Base-by-base conservation (phyloP, 2,329 filamentous ascomycete species). In the Monilinia fructicola region DNA sequence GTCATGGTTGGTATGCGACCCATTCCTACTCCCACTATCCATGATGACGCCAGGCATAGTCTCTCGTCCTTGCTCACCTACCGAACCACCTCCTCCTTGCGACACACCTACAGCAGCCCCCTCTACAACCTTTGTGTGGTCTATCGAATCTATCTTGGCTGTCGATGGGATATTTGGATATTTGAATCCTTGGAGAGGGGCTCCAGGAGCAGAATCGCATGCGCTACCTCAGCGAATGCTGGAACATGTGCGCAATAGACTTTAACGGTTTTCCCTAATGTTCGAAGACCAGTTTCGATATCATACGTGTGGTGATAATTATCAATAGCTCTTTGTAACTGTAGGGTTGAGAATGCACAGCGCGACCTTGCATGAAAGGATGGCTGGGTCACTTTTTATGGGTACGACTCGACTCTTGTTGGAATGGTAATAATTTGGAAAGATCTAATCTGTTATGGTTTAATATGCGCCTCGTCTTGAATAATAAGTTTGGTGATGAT, bases 11-110 rank as follows among this genome's bases (percentile, higher is more conserved):
- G 81, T 82, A 75, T 81, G 83, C 74, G 79, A 78, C 71, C 82
- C 82, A 74, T 83, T 83, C 74, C 81, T 80, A 74, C 77, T 78
- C 77, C 82, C 82, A 78, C 82, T 81, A 71, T 85, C 83, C 83
- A 85, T 85, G 72, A 79, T 82, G 78, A 84, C 79, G 73, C 83
- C 82, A 70, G 83, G 82, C 83, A 85, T 85, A 74, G 69, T 77
- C 73, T 70, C 71, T 67, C 61, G 65, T 52, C 67, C 66, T 44
- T 66, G 56, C 58, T 68, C 67, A 54, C 69, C 71, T 69, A 70
- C 70, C 68, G 54, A 58, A 69, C 69, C 70, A 67, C 69, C 74
- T 65, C 64, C 70, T 69, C 72, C 71, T 70, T 72, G 70, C 68
- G 68, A 54, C 63, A 67, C 69, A 56, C 69, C 73, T 72, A 70